Conservation (phyloP, 495 filamentous ascomycete species). For the Penicillium arizonense region DNA sequence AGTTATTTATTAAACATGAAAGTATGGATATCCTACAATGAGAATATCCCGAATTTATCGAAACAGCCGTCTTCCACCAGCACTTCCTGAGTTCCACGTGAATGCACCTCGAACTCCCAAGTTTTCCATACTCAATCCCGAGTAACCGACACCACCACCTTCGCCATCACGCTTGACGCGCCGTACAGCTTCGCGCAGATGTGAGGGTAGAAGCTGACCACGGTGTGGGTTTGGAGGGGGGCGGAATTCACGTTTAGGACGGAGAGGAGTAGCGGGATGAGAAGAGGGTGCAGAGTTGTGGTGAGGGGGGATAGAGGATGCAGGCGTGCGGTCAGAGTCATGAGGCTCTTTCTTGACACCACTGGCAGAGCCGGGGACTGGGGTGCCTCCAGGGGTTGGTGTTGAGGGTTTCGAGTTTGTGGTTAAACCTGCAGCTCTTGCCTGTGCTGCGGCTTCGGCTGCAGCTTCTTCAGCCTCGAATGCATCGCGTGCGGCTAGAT, state of each 20-base stretch:
- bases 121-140: conserved; percentile 69
- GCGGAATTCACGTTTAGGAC: conserved; percentile 26
- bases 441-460: conserved; percentile 40
- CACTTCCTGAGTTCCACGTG: conserved; percentile 49
- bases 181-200: conserved; percentile 75
- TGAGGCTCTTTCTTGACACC: conserved; percentile 27
- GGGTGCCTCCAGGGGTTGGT: conserved; percentile 17
- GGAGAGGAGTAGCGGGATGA: conserved; percentile 9
- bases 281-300: neutral
- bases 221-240: conserved; percentile 49
- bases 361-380: conserved; percentile 8
- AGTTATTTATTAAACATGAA: neutral
- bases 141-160: conserved; percentile 69
- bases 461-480: conserved; percentile 33
- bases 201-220: conserved; percentile 76
- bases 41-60: conserved; percentile 34
- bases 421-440: conserved; percentile 27
- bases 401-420: conserved; percentile 15
- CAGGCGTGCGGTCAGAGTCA: conserved; percentile 13
- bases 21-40: conserved; percentile 1
- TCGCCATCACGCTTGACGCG: conserved; percentile 65
- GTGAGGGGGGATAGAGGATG: conserved; percentile 11
- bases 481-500: conserved; percentile 34
- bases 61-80: conserved; percentile 61
- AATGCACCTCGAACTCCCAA: conserved; percentile 62